Conservation (phyloP, 305 asterid species). For the Fraxinus xanthoxyloides region DNA sequence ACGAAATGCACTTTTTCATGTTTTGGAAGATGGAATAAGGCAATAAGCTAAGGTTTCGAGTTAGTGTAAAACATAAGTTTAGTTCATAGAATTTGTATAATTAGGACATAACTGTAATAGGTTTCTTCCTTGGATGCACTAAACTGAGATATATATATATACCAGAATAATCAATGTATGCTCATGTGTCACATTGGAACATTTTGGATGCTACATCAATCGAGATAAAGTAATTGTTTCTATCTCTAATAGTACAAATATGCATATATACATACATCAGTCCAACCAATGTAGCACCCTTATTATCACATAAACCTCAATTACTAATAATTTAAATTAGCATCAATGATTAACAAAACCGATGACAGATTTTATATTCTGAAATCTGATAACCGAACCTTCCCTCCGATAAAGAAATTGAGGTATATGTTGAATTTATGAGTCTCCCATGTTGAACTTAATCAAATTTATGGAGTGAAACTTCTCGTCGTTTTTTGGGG, state of each 20-base stretch:
- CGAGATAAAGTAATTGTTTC: background rate
- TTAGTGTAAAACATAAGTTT: background rate
- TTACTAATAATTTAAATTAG: background rate
- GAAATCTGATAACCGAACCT: background rate
- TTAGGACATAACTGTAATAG: background rate
- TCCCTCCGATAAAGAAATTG: slow-evolving; percentile 6
- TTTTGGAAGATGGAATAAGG: background rate
- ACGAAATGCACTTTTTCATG: background rate
- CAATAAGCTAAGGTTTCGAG: background rate
- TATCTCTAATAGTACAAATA: background rate
- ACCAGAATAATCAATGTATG: background rate
- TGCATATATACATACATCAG: background rate
- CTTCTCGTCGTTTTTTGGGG: slow-evolving; percentile 65
- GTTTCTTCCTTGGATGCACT: background rate
- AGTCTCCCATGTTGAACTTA: slow-evolving; percentile 23
- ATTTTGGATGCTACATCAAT: background rate
- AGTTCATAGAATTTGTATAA: background rate
- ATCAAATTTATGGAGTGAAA: slow-evolving; percentile 33
- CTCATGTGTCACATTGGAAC: background rate
- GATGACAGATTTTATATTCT: background rate
- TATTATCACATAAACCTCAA: background rate
- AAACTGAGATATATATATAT: background rate
- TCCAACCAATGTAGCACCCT: background rate
- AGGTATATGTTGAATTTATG: slow-evolving; percentile 11
- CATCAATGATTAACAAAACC: background rate